phyloP scores from a whole-genome alignment of 2,329 filamentous ascomycete species.

The Xylaria multiplex region DNA sequence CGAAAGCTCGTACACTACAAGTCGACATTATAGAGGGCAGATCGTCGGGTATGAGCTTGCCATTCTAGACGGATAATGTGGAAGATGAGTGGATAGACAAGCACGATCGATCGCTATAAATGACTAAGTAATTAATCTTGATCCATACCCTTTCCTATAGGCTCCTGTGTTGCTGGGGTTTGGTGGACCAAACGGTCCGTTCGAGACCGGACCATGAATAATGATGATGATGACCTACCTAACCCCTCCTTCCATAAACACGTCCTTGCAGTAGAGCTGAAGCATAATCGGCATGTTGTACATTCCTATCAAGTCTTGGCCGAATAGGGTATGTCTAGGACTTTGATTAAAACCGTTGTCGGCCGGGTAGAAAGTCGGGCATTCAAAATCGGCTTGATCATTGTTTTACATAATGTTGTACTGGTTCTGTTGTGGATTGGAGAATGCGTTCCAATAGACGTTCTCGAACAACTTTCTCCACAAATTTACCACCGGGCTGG shows the following conservation, averaged over 20 bases:
- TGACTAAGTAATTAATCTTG: conserved; percentile 1
- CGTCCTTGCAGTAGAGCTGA: neutral
- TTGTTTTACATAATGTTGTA: neutral
- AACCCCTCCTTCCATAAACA: no score
- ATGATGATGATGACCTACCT: neutral
- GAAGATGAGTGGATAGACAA: neutral
- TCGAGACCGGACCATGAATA: conserved; percentile 19
- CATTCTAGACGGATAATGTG: neutral
- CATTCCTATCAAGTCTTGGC: conserved; percentile 5
- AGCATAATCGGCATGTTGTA: neutral
- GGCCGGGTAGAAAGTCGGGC: neutral
- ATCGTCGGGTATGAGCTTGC: neutral
- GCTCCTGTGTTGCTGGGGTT: conserved; percentile 1
- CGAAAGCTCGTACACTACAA: neutral
- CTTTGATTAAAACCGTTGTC: neutral
- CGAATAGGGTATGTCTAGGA: neutral
- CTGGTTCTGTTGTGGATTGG: conserved; percentile 1
- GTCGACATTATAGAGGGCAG: neutral
- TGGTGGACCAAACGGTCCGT: conserved; percentile 25
- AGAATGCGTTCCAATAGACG: conserved; percentile 8
- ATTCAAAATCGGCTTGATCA: neutral
- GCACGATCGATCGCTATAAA: neutral
- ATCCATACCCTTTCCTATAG: neutral
- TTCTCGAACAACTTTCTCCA: conserved; percentile 33
- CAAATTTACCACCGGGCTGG: conserved; percentile 29